phyloP scores from a whole-genome alignment of 169 alveolate species.

The Cryptosporidium sp. region DNA sequence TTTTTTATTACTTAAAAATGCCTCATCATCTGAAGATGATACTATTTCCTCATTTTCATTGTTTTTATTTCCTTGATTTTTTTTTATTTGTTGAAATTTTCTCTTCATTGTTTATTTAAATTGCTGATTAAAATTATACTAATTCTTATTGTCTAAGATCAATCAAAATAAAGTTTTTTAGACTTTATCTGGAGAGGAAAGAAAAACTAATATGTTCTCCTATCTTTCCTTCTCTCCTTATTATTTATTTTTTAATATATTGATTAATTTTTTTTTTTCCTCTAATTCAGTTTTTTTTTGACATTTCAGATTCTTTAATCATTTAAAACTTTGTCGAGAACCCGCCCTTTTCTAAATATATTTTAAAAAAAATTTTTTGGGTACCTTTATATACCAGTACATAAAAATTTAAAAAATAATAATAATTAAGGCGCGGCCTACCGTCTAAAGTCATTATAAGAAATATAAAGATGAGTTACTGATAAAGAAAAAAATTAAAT shows the following conservation, averaged over 20 bases:
- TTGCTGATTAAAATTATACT: neutral
- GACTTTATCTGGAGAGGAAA: no score
- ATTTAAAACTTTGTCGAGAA: neutral
- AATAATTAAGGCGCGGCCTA: neutral
- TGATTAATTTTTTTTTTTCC: no score
- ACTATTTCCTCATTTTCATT: conserved; percentile 23
- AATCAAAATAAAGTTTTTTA: no score
- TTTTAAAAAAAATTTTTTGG: neutral
- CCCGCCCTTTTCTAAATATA: neutral
- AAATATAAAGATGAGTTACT: neutral
- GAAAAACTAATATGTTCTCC: no score
- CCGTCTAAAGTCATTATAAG: neutral
- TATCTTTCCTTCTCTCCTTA: no score
- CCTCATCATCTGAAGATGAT: conserved; percentile 69
- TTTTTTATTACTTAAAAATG: no score
- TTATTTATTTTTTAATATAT: no score
- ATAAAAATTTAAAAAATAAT: no score
- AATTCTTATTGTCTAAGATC: neutral
- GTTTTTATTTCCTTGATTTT: neutral
- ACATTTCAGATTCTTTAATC: neutral
- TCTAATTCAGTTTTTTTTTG: neutral
- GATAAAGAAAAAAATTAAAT: neutral
- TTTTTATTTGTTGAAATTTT: neutral
- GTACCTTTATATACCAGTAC: conserved; percentile 3
- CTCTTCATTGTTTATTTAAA: neutral